phyloP scores from a whole-genome alignment of 106 monocot genomes.

The Dioscorea dumetorum region DNA sequence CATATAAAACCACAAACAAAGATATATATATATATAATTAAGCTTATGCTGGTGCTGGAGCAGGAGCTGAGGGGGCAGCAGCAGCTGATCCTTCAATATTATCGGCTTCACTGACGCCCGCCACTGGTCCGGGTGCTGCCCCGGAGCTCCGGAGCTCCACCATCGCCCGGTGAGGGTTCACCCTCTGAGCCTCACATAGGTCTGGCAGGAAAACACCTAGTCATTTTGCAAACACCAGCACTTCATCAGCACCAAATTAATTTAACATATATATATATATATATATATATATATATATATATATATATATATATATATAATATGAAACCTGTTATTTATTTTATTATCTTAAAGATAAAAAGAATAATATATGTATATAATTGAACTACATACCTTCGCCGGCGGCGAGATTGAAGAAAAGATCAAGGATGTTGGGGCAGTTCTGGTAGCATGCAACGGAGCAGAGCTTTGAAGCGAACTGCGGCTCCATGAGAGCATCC shows the following conservation, averaged over 20 bases:
- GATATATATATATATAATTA: no score
- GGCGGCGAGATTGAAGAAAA: conserved; percentile 75
- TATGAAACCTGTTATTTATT: no score
- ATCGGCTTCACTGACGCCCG: not conserved
- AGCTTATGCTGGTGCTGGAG: not conserved
- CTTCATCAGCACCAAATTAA: not conserved
- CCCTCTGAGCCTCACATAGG: conserved; percentile 30
- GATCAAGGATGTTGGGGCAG: conserved; percentile 75
- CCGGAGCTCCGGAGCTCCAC: conserved; percentile 46
- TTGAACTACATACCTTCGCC: conserved; percentile 41
- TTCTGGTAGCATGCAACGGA: conserved; percentile 42
- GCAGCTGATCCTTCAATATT: not conserved
- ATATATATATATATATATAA: no score
- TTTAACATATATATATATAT: no score
- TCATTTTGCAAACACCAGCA: not conserved
- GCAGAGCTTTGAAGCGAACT: conserved; percentile 48
- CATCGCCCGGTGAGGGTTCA: conserved; percentile 40
- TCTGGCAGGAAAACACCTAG: conserved; percentile 48
- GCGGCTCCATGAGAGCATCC: conserved; percentile 39
- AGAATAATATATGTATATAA: not conserved
- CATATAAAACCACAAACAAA: no score
- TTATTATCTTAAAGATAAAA: no score
- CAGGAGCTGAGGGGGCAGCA: conserved; percentile 10
- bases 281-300: no score
- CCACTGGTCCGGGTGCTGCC: conserved; percentile 6